Percentiles rank a stretch among this genome's conserved stretches.
These are phyloP conservation scores for Rhodosporidiobolus odoratus DNA, from an alignment of 768 basidiomycete genomes.

Conservation along the genomic window DNA sequence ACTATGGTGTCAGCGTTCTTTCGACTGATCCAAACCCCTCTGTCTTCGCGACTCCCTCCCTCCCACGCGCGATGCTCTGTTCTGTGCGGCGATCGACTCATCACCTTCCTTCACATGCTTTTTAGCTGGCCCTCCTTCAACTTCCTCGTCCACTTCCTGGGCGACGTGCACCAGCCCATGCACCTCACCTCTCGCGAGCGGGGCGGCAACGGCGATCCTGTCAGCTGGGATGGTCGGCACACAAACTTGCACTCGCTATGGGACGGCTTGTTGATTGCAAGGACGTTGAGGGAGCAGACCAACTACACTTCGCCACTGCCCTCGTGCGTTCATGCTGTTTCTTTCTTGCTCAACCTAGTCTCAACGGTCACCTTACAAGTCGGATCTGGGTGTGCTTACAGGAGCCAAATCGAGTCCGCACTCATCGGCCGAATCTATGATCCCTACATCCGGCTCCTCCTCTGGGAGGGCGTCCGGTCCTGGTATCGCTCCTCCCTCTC, in stretches of 20 bases:
- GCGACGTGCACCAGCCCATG: conserved; percentile 89
- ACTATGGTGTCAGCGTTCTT: not conserved
- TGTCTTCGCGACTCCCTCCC: not conserved
- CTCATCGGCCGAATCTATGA: conserved; percentile 41
- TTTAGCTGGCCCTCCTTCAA: conserved; percentile 60
- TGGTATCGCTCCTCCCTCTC: conserved; percentile 61
- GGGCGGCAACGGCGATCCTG: conserved; percentile 68
- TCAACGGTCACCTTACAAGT: conserved; percentile 46
- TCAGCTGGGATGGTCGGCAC: conserved; percentile 31
- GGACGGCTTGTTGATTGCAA: conserved; percentile 76
- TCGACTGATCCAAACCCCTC: not conserved
- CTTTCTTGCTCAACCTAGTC: not conserved
- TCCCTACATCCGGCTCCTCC: conserved; percentile 64
- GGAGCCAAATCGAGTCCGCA: conserved; percentile 24
- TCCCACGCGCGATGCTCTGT: not conserved
- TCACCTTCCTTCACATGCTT: not conserved
- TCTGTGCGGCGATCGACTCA: too few species aligned
- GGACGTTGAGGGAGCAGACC: conserved; percentile 67
- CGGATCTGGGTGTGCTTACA: conserved; percentile 49
- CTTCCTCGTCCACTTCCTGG: conserved; percentile 83
- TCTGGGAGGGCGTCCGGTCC: conserved; percentile 73
- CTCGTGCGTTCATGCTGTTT: conserved; percentile 45
- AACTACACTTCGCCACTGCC: conserved; percentile 78
- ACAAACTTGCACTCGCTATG: conserved; percentile 35
- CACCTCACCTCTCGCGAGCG: conserved; percentile 82